phyloP scores from a whole-genome alignment of 768 basidiomycete species.

The Boletus coccyginus region DNA sequence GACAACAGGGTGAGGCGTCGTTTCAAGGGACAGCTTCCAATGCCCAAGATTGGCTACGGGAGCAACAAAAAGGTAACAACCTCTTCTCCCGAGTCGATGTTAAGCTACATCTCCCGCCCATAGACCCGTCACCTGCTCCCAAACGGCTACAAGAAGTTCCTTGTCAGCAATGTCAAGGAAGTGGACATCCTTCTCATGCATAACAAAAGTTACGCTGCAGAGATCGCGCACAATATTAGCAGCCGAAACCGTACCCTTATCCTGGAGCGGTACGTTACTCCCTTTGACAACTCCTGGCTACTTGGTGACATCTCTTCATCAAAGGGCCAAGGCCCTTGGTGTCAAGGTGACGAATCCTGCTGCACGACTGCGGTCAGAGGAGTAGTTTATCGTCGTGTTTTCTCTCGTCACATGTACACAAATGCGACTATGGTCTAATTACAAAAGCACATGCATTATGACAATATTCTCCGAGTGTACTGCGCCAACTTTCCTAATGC shows the following conservation, averaged over 20 bases:
- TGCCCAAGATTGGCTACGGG: constrained; percentile 90
- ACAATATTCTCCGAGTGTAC: background rate
- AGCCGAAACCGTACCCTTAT: constrained; percentile 92
- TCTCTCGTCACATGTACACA: constrained; percentile 41
- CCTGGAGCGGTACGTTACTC: constrained; percentile 67
- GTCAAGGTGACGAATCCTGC: constrained; percentile 94
- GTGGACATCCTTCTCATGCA: constrained; percentile 96
- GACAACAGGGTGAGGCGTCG: constrained; percentile 96
- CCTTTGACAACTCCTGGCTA: background rate
- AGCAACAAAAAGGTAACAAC: constrained; percentile 74
- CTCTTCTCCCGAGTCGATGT: background rate
- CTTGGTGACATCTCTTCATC: constrained; percentile 9
- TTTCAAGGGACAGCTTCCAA: constrained; percentile 93
- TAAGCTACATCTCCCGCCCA: constrained; percentile 1
- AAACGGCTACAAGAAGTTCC: constrained; percentile 92
- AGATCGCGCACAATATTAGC: constrained; percentile 95
- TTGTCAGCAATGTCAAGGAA: constrained; percentile 92
- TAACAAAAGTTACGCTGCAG: constrained; percentile 93
- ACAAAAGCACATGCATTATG: constrained; percentile 13
- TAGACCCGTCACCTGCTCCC: constrained; percentile 95
- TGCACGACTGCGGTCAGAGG: constrained; percentile 93
- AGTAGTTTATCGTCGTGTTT: constrained; percentile 51
- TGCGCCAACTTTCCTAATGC: constrained; percentile 24
- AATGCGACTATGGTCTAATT: constrained; percentile 47
- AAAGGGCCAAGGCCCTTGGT: constrained; percentile 78